Evolutionary conservation across 164 flowering plant genomes (phyloP).

Genomic region (Akebia trifoliata): DNA sequence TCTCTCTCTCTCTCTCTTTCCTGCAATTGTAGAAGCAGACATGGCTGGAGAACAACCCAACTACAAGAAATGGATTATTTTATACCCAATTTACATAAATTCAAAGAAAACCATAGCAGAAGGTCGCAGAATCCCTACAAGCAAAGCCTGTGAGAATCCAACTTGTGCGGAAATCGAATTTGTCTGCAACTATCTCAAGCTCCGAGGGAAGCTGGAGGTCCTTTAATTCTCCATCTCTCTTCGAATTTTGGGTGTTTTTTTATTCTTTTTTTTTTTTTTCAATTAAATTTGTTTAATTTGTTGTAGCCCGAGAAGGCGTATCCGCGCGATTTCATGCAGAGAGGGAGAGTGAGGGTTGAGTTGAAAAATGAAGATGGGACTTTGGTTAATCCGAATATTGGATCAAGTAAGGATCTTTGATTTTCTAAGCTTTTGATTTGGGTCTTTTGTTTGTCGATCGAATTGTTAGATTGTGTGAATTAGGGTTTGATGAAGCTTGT

Average conservation of each 20-base stretch:
- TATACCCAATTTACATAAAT: constrained; percentile 85
- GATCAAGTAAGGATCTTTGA: constrained; percentile 55
- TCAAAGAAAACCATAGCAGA: constrained; percentile 89
- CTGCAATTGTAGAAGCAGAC: no score
- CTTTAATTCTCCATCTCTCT: not conserved
- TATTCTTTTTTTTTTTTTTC: not conserved
- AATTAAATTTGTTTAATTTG: not conserved
- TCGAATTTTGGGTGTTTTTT: not conserved
- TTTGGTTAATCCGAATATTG: constrained; percentile 57
- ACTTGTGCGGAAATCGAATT: constrained; percentile 72
- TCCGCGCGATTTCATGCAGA: constrained; percentile 91
- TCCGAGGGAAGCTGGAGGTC: constrained; percentile 74
- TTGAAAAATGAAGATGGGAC: constrained; percentile 82
- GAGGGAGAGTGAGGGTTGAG: constrained; percentile 82
- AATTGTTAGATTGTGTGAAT: not conserved
- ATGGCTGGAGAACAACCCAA: constrained; percentile 46
- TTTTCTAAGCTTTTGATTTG: not conserved
- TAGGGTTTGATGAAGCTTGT: not conserved
- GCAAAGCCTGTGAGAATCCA: constrained; percentile 84
- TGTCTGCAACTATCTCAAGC: constrained; percentile 61
- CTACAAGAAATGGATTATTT: constrained; percentile 70
- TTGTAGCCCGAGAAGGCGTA: constrained; percentile 82
- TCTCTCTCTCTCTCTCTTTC: no score
- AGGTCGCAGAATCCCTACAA: constrained; percentile 60
- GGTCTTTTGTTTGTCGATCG: not conserved